These are phyloP conservation scores for Ganoderma multipileum DNA, from an alignment of 1,284 basidiomycete species.

Conservation along the genomic window DNA sequence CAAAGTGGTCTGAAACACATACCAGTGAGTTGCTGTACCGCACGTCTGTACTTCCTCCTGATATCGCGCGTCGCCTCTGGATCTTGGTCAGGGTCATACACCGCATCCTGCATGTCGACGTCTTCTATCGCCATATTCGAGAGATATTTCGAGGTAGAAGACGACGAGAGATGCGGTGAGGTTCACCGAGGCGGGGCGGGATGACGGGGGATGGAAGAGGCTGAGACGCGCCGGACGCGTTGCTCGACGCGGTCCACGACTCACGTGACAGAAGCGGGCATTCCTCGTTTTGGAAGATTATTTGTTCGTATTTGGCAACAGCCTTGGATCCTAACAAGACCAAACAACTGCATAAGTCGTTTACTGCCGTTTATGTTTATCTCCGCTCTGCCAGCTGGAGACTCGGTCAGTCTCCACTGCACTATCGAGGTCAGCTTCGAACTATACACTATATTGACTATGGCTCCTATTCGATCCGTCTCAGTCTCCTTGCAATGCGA, in stretches of 20 bases:
- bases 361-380: background rate
- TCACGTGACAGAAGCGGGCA: conserved; percentile 4
- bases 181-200: background rate
- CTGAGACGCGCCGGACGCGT: conserved; percentile 1
- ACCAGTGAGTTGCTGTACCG: conserved; percentile 71
- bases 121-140: conserved; percentile 17
- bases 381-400: too few relatives aligned
- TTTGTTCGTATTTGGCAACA: background rate
- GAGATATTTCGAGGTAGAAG: background rate
- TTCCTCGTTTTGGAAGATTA: background rate
- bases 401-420: too few relatives aligned
- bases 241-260: conserved; percentile 1
- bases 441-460: too few relatives aligned
- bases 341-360: too few relatives aligned
- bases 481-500: too few relatives aligned
- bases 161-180: background rate
- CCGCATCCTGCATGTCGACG: conserved; percentile 30
- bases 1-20: conserved; percentile 12
- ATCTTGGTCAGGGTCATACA: conserved; percentile 82
- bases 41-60: conserved; percentile 72
- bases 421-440: too few relatives aligned
- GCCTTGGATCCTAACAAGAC: background rate
- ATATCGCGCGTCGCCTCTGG: conserved; percentile 75
- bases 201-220: background rate
- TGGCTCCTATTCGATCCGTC: too few relatives aligned